Base-by-base conservation (phyloP, 23 red algal genomes). In the Cyanidiococcus yangmingshanensis region DNA sequence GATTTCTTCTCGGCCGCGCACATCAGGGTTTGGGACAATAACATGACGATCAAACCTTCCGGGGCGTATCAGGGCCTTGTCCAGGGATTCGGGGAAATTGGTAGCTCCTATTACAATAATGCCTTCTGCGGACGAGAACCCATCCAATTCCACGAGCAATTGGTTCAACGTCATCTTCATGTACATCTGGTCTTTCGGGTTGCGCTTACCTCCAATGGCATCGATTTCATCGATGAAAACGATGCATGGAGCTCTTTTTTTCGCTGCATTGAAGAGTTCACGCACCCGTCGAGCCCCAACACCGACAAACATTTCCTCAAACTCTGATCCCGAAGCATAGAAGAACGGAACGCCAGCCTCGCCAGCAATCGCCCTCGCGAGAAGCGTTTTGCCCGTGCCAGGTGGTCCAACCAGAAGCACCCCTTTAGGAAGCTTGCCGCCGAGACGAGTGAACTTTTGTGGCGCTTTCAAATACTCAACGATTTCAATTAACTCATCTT, bases 281-380 rank as follows among this genome's bases (percentile, higher is more conserved):
- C 94, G 82, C 15, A 98, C 88, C 30, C 94, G 81, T 32, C 90
- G 87, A 0, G 94, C 94, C 3, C 94, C 94, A 0, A 98, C 94
- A 27, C 94, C 94, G 0, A 98, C 94, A 86, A 91, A 98, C 94
- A 98, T 98, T 74, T 98, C 94, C 67, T 98, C 94, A 82, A 98
- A 98, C 45, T 91, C 94, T 17, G 87, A 90, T n/a, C 94, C 94
- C 37, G 75, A 82, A 67, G 94, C 94, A 79, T 91, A 98, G 82
- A 98, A 98, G 77, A 98, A 98, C 0, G 94, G 94, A 30, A 90
- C 58, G 16, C 87, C 80, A 36, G 94, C 94, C 54, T 98, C 94
- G 41, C 94, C 94, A 2, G 94, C 87, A 77, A 98, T 91, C 3
- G 94, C 94, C 33, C 88, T 59, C 50, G 94, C 94, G 35, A 98